Evolutionary conservation across 768 basidiomycete genomes (phyloP), one percentile per base, ranked within the genome.

Genomic region (button mushroom (Agaricus bisporus)): DNA sequence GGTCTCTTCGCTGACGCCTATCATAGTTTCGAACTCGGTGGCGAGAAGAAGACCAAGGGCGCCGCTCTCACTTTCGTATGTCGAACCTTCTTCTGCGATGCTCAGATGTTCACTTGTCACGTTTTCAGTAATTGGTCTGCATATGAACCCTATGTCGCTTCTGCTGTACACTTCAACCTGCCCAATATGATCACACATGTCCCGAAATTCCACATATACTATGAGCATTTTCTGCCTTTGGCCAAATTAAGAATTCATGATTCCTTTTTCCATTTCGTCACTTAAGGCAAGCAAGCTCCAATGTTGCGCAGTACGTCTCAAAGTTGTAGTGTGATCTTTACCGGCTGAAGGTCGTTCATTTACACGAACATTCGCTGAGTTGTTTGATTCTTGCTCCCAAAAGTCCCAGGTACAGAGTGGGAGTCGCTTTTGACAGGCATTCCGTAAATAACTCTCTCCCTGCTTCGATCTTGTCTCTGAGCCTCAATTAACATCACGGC

Each of bases 11-110:
- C 15, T 45, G 9, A 22, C 15, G 6, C 48, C 49, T 12, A 15
- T 15, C 45, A 18, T 61, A 92, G 91, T 80, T 98, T 99, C 80
- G 95, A 98, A 78, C 87, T 98, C 51, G 95, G 97, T 72, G 97
- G 97, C 70, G 97, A 99, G 83, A 99, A 98, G 85, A 98, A 98
- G 88, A 94, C 91, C 63, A 94, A 94, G 83, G 92, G 93, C 73
- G 92, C 91, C 64, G 94, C 92, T 58, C 88, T 95, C 64, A 83
- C 82, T 68, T 95, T 95, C 83, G 91, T 93, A 72, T 64, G 91
- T 88, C 25, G 10, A 20, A 25, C n/a, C 14, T 36, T 18, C 17
- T 45, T 32, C 32, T 10, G 17, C 53, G 35, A 41, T 46, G 12
- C 28, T 36, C 10, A 9, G 10, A 26, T 29, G 35, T 7, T 11